Evolutionary conservation across 2,329 filamentous ascomycete species (phyloP).

Genomic region (Fusarium sublunatum): DNA sequence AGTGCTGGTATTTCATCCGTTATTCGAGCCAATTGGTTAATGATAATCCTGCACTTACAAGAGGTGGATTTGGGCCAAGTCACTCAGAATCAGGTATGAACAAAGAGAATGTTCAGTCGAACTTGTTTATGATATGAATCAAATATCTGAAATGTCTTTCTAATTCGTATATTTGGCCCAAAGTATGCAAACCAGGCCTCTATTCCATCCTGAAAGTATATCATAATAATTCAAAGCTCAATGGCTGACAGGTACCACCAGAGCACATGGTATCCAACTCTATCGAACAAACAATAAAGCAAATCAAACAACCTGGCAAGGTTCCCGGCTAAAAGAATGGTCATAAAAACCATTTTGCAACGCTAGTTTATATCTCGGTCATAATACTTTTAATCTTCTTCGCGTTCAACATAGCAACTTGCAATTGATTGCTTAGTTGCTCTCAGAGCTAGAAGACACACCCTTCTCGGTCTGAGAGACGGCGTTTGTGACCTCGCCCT

Average conservation of each 20-base stretch:
- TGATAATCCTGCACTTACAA: no score
- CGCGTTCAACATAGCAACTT: not conserved
- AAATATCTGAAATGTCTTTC: not conserved
- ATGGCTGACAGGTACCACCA: constrained; percentile 13
- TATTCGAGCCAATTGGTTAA: no score
- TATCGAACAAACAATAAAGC: constrained; percentile 20
- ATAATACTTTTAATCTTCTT: not conserved
- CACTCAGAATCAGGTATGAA: no score
- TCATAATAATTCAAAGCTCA: constrained; percentile 22
- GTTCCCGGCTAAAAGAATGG: not conserved
- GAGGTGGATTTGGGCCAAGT: no score
- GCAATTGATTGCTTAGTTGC: constrained; percentile 7
- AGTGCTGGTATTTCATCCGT: no score
- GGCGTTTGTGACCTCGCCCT: constrained; percentile 18
- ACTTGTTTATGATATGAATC: not conserved
- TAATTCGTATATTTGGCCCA: constrained; percentile 1
- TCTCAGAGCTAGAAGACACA: constrained; percentile 10
- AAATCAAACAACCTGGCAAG: constrained; percentile 13
- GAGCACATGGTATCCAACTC: constrained; percentile 29
- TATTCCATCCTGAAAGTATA: constrained; percentile 1
- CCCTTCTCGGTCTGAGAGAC: constrained; percentile 45
- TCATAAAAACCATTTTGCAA: not conserved
- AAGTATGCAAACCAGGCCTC: constrained; percentile 5
- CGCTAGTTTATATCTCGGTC: not conserved
- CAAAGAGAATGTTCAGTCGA: no score